Base-by-base conservation (phyloP, 176 grass and related monocot species). In the Lolium multiflorum region DNA sequence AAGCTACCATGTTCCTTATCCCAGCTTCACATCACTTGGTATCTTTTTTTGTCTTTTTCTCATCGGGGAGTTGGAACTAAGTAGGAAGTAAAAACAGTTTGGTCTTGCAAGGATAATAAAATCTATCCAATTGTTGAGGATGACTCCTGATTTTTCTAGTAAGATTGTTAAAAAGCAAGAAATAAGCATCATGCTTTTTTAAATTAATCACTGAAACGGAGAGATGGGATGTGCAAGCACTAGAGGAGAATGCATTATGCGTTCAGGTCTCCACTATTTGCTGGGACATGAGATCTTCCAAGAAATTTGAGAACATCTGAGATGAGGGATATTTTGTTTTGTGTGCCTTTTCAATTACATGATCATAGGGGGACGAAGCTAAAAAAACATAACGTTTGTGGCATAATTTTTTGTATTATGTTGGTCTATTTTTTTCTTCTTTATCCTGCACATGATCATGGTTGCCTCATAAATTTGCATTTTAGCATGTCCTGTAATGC, bases 391-490 rank as follows among this genome's bases (percentile, higher is more conserved):
- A 71, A 44, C 0, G 7, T 4, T 12, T 20, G 4, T 4, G 7
- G 38, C 17, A 44, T 56, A 20, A 44, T 71, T 6, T 67, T 20
- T 44, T n/a, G 31, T 35, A 44, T 38, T 44, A 44, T 44, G 18
- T 44, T 44, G 20, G 0, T 71, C 9, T n/a, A n/a, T 12, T 47
- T 72, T 47, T 17, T 65, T n/a, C 22, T 65, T 65, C 12, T 13
- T 65, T 64, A 14, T 65, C 24, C 62, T 31, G 5, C 31, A 31
- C 31, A 65, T 65, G 18, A 47, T 72, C 20, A 47, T 20, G 47
- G 41, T 69, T 47, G 69, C 43, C 18, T 44, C 69, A 72, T 72
- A 47, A 71, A 71, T 71, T 21, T 47, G 41, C 62, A 65, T 72
- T n/a, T 46, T 10, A 22, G 20, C 41, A 47, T 72, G 41, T 41